Percentiles rank a stretch among this genome's conserved stretches.
These are phyloP conservation scores for Aspergillus baeticus DNA, from an alignment of 495 filamentous ascomycete species.

Conservation along the genomic window DNA sequence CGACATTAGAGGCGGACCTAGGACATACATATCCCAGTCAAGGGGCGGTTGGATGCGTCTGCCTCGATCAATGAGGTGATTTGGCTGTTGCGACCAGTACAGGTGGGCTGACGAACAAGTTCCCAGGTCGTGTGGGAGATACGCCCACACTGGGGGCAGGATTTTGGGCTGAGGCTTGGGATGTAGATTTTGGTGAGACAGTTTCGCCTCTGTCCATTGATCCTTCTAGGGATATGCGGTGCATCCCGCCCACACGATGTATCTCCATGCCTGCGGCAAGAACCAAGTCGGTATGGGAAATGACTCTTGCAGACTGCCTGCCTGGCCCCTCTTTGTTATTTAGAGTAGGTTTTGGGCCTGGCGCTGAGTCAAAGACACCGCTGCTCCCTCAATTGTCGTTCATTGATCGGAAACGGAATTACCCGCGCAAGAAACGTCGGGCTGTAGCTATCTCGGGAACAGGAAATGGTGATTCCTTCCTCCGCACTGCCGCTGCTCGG, in stretches of 20 bases:
- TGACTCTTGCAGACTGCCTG: conserved; percentile 13
- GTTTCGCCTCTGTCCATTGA: neutral
- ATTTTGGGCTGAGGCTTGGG: conserved; percentile 88
- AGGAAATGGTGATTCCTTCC: conserved; percentile 88
- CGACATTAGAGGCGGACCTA: neutral
- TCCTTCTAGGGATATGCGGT: neutral
- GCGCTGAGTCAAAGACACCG: neutral
- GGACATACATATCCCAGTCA: conserved; percentile 47
- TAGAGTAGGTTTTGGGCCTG: neutral
- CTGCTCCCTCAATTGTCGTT: conserved; percentile 1
- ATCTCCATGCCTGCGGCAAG: neutral
- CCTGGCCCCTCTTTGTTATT: neutral
- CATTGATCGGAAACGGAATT: neutral
- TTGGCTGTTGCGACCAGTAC: conserved; percentile 82
- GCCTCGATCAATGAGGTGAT: conserved; percentile 69
- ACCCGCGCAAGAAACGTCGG: conserved; percentile 19
- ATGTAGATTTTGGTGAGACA: conserved; percentile 20
- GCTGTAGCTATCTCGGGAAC: conserved; percentile 79
- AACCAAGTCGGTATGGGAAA: conserved; percentile 7
- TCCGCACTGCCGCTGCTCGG: conserved; percentile 67
- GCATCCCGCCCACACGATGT: neutral
- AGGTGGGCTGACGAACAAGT: conserved; percentile 86
- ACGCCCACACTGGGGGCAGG: conserved; percentile 84
- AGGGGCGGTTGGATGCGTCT: conserved; percentile 83
- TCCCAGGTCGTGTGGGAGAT: conserved; percentile 81